Evolutionary conservation across 371 early-diverging fungal species (phyloP).

Genomic region (Circinella umbellata): DNA sequence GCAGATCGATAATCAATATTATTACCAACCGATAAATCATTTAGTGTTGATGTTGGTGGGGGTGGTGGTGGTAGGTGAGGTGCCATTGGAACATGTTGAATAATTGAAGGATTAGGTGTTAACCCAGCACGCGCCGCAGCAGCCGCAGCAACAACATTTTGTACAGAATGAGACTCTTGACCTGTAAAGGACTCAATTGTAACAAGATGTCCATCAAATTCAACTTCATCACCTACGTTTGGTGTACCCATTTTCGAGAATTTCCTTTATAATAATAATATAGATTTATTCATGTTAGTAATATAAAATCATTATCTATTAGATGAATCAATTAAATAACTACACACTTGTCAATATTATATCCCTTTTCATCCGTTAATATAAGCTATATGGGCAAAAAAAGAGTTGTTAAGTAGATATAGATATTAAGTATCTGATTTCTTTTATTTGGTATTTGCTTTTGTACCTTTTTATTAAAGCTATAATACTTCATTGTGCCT

Average conservation of each 20-base stretch:
- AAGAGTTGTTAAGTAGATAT: too few species aligned
- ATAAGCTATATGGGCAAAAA: slow-evolving; percentile 31
- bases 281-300: too few species aligned
- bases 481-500: slow-evolving; percentile 52
- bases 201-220: slow-evolving; percentile 65
- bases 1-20: slow-evolving; percentile 5
- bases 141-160: slow-evolving; percentile 5
- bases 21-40: background rate
- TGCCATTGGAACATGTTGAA: background rate
- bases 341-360: slow-evolving; percentile 48
- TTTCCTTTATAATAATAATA: slow-evolving; percentile 26
- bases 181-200: slow-evolving; percentile 47
- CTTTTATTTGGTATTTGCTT: too few species aligned
- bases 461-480: slow-evolving; percentile 47
- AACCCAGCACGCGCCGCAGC: background rate
- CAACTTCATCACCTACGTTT: slow-evolving; percentile 60
- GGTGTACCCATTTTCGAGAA: slow-evolving; percentile 50
- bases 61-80: background rate
- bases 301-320: background rate
- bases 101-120: background rate
- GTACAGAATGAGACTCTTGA: slow-evolving; percentile 13
- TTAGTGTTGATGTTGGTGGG: background rate
- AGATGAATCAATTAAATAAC: background rate
- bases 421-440: too few species aligned
- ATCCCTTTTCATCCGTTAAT: slow-evolving; percentile 52